Percentiles rank a stretch among this genome's conserved stretches.
These are phyloP conservation scores for Biancaea sappan DNA, from an alignment of 306 rosid species.

Conservation along the genomic window DNA sequence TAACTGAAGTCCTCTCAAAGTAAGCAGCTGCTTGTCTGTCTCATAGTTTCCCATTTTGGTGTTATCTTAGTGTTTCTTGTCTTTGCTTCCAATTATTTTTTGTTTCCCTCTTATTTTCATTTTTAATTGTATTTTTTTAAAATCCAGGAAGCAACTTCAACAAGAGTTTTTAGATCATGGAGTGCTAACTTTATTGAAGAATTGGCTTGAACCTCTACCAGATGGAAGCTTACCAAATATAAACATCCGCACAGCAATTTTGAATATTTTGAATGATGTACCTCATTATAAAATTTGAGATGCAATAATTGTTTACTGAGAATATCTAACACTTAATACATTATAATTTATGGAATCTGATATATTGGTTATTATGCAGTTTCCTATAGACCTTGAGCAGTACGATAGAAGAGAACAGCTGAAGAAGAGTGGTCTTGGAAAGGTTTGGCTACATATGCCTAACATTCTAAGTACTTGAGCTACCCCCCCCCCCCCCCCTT, in stretches of 20 bases:
- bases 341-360: background rate
- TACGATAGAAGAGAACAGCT: conserved; percentile 75
- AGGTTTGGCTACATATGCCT: conserved; percentile 42
- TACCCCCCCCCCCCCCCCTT: background rate
- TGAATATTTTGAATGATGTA: conserved; percentile 73
- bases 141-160: conserved; percentile 69
- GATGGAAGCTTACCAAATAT: conserved; percentile 79
- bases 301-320: conserved; percentile 4
- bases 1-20: conserved; percentile 77
- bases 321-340: conserved; percentile 24
- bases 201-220: conserved; percentile 83
- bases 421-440: conserved; percentile 83
- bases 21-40: conserved; percentile 34
- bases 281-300: conserved; percentile 13
- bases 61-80: background rate
- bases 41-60: background rate
- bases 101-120: background rate
- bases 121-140: background rate
- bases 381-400: conserved; percentile 71
- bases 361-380: conserved; percentile 50
- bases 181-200: conserved; percentile 62
- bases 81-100: background rate
- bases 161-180: conserved; percentile 79
- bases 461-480: background rate
- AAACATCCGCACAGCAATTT: conserved; percentile 66